Evolutionary conservation across 2,329 filamentous ascomycete genomes (phyloP).

Genomic region (Beauveria scarabaeidicola): DNA sequence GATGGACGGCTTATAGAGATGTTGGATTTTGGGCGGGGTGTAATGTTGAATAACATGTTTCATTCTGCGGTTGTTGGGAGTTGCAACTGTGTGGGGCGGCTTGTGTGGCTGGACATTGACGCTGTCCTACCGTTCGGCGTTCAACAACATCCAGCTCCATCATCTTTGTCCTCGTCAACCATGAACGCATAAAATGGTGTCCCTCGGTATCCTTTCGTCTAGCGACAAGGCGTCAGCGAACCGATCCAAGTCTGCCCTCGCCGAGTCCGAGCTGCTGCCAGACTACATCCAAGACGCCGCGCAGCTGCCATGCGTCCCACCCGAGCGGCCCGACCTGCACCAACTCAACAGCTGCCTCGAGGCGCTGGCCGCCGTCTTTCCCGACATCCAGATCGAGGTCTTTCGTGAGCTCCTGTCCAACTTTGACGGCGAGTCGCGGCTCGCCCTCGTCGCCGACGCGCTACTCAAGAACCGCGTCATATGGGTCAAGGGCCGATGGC

Average conservation of each 20-base stretch:
- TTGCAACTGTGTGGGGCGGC: not conserved
- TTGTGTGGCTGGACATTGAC: not conserved
- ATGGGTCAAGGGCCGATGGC: conserved; percentile 63
- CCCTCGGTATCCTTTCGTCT: conserved; percentile 39
- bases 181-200: conserved; percentile 39
- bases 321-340: conserved; percentile 53
- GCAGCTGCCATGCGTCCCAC: conserved; percentile 39
- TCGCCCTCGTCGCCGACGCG: conserved; percentile 69
- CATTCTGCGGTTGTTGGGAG: not conserved
- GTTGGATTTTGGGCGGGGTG: not conserved
- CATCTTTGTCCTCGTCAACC: conserved; percentile 15
- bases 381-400: conserved; percentile 72
- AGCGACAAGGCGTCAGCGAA: conserved; percentile 28
- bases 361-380: conserved; percentile 63
- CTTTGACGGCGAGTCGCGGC: conserved; percentile 66
- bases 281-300: conserved; percentile 49
- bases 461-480: conserved; percentile 63
- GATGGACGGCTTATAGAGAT: conserved; percentile 13
- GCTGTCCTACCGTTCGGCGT: not conserved
- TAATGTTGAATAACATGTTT: not conserved
- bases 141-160: not conserved
- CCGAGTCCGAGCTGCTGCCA: conserved; percentile 20
- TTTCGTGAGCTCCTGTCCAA: conserved; percentile 72
- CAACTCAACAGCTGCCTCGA: conserved; percentile 63
- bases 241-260: conserved; percentile 22